These are phyloP conservation scores for Dentiscutata heterogama DNA, from an alignment of 371 early-diverging fungal species.

Conservation along the genomic window DNA sequence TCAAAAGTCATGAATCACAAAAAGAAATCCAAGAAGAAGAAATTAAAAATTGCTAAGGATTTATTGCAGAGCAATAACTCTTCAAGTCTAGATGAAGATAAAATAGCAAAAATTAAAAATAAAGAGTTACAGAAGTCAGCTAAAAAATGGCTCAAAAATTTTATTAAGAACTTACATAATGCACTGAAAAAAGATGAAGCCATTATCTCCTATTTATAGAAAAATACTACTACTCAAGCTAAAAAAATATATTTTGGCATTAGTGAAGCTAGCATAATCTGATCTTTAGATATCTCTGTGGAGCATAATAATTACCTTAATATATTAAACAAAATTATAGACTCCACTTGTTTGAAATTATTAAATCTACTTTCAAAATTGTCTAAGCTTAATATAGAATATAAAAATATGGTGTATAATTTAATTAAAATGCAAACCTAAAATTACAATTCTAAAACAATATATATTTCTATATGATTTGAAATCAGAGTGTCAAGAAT, in stretches of 20 bases:
- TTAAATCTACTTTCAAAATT: background rate
- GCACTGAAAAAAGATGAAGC: constrained; percentile 18
- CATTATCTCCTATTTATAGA: constrained; percentile 33
- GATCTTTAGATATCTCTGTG: background rate
- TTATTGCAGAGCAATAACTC: constrained; percentile 14
- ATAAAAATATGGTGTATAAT: constrained; percentile 12
- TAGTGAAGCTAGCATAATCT: background rate
- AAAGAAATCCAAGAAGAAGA: constrained; percentile 22
- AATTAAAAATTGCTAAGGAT: constrained; percentile 27
- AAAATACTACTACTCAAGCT: constrained; percentile 10
- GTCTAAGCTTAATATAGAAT: constrained; percentile 7
- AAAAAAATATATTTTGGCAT: constrained; percentile 26
- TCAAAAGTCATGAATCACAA: constrained; percentile 22
- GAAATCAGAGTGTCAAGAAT: constrained; percentile 35
- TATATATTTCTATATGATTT: constrained; percentile 43
- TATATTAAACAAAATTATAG: constrained; percentile 9
- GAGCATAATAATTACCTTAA: constrained; percentile 2
- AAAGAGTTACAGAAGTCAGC: background rate
- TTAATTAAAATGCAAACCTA: constrained; percentile 19
- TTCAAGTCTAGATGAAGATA: constrained; percentile 12
- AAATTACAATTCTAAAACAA: constrained; percentile 33
- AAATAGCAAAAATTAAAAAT: no score
- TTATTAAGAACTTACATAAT: constrained; percentile 34
- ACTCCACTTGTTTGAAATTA: constrained; percentile 27
- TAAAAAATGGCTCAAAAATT: constrained; percentile 18